A percentile compares a stretch with the other conserved stretches of the same genome.
Conservation (phyloP, 768 basidiomycete genomes). For the Hygrocybe coccinea region DNA sequence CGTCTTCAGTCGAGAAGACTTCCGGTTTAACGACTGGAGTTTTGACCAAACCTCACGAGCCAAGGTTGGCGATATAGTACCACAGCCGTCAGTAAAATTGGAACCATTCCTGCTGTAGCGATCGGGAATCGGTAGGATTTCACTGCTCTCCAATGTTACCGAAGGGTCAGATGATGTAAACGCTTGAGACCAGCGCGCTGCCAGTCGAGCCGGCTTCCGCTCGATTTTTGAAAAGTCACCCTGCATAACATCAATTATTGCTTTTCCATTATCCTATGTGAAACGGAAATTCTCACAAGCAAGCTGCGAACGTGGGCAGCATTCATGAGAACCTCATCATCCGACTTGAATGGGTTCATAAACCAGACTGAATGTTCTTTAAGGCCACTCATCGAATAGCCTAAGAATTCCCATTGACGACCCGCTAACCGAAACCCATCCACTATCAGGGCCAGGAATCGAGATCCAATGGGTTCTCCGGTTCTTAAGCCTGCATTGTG, state of each 20-base stretch:
- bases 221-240: slow-evolving; percentile 38
- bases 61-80: slow-evolving; percentile 39
- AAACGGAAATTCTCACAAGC: slow-evolving; percentile 34
- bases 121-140: slow-evolving; percentile 36
- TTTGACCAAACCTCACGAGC: slow-evolving; percentile 32
- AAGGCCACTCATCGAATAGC: slow-evolving; percentile 51
- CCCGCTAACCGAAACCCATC: slow-evolving; percentile 39
- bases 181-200: slow-evolving; percentile 51
- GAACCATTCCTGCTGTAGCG: slow-evolving; percentile 25
- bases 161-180: slow-evolving; percentile 51
- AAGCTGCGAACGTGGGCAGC: slow-evolving; percentile 28
- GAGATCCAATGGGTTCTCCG: no score
- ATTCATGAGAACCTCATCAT: slow-evolving; percentile 18
- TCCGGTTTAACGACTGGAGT: slow-evolving; percentile 26
- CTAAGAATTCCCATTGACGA: slow-evolving; percentile 42
- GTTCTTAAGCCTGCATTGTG: slow-evolving; percentile 31
- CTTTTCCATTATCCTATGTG: background rate
- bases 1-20: slow-evolving; percentile 10
- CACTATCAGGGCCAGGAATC: slow-evolving; percentile 33
- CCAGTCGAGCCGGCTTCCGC: slow-evolving; percentile 42
- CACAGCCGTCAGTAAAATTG: slow-evolving; percentile 52
- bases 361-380: slow-evolving; percentile 48
- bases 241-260: slow-evolving; percentile 18
- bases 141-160: slow-evolving; percentile 29
- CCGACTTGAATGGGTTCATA: slow-evolving; percentile 36